These are phyloP conservation scores for Ocimum tenuiflorum DNA, from an alignment of 257 asterid genomes.

Conservation along the genomic window DNA sequence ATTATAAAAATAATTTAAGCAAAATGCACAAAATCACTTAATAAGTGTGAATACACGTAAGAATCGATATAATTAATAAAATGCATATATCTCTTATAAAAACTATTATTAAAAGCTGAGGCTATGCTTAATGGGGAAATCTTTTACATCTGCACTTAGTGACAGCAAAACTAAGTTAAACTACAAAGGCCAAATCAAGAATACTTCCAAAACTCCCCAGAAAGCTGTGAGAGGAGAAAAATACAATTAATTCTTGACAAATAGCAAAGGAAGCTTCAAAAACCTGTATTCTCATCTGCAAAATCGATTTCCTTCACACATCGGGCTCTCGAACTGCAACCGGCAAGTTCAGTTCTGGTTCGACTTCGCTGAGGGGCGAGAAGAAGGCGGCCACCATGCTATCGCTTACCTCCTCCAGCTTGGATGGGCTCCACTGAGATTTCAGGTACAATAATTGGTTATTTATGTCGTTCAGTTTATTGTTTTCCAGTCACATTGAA, in stretches of 20 bases:
- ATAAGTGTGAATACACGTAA: too few relatives aligned
- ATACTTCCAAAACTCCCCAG: not conserved
- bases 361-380: slow-evolving; percentile 54
- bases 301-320: slow-evolving; percentile 29
- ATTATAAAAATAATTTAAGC: too few relatives aligned
- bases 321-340: slow-evolving; percentile 82
- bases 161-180: not conserved
- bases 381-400: slow-evolving; percentile 64
- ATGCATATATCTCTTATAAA: too few relatives aligned
- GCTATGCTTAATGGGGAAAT: not conserved
- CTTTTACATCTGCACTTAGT: not conserved
- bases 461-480: not conserved
- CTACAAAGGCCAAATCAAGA: not conserved
- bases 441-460: not conserved
- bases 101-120: not conserved
- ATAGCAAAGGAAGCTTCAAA: slow-evolving; percentile 10
- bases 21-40: too few relatives aligned
- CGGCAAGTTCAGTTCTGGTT: slow-evolving; percentile 70
- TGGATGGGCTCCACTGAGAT: slow-evolving; percentile 68
- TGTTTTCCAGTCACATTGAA: not conserved
- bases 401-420: slow-evolving; percentile 64
- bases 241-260: not conserved
- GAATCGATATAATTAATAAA: too few relatives aligned
- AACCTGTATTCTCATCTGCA: not conserved
- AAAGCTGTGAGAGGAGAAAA: not conserved